phyloP scores from a whole-genome alignment of 495 filamentous ascomycete genomes.

The Aspergillus conjunctus region DNA sequence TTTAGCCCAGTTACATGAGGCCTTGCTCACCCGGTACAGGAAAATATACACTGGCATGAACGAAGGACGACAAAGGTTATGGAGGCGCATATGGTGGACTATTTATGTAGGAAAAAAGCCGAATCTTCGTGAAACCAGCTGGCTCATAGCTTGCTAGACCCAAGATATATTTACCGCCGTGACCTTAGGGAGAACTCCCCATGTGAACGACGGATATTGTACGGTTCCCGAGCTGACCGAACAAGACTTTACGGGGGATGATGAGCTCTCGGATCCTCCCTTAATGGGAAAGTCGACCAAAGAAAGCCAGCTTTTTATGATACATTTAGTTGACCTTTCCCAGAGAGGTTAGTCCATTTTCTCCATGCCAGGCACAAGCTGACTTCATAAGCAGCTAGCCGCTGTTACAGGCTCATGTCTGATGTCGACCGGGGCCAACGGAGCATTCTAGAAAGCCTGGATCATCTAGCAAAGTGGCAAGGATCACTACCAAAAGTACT shows the following conservation, averaged over 20 bases:
- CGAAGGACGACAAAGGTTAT: not conserved
- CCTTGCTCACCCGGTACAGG: not conserved
- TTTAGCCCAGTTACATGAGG: not conserved
- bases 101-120: constrained; percentile 4
- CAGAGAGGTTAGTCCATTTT: constrained; percentile 9
- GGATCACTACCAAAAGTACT: constrained; percentile 3
- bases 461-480: constrained; percentile 2
- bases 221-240: not conserved
- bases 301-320: not conserved
- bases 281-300: not conserved
- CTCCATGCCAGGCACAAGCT: not conserved
- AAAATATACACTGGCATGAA: not conserved
- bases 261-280: not conserved
- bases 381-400: not conserved
- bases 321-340: constrained; percentile 10
- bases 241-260: constrained; percentile 4
- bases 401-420: not conserved
- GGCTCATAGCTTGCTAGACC: not conserved
- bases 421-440: not conserved
- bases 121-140: not conserved
- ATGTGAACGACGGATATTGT: constrained; percentile 17
- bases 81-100: constrained; percentile 18
- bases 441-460: not conserved
- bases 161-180: constrained; percentile 10
- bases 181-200: constrained; percentile 9